Evolutionary conservation across 129 eudicot genomes (phyloP).

Genomic region (Escallonia herrerae): DNA sequence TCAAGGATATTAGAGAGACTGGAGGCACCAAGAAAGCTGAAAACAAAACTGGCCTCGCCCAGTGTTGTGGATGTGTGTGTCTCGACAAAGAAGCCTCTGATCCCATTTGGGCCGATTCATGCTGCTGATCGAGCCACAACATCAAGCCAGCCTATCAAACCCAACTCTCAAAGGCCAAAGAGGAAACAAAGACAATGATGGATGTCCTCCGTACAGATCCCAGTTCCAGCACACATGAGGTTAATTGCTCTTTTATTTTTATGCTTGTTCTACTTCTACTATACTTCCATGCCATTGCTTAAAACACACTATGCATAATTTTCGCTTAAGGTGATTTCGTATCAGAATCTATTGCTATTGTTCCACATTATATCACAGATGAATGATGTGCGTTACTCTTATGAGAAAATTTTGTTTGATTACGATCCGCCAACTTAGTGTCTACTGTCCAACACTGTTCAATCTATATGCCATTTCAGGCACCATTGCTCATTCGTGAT

Average conservation of each 20-base stretch:
- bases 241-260: conserved; percentile 17
- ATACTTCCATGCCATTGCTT: not conserved
- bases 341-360: not conserved
- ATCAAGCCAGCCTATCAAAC: conserved; percentile 71
- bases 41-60: conserved; percentile 55
- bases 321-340: not conserved
- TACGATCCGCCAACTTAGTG: no score
- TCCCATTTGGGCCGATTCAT: conserved; percentile 45
- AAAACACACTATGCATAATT: not conserved
- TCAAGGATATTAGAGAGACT: conserved; percentile 82
- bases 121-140: conserved; percentile 32
- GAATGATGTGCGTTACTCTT: not conserved
- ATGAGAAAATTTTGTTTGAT: not conserved
- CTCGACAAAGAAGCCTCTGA: conserved; percentile 54
- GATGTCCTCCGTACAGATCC: not conserved
- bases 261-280: not conserved
- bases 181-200: conserved; percentile 41
- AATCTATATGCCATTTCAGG: no score
- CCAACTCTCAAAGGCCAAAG: conserved; percentile 68
- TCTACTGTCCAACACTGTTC: no score
- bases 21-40: conserved; percentile 76
- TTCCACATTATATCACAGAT: not conserved
- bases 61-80: conserved; percentile 24
- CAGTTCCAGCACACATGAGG: conserved; percentile 13
- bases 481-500: no score